Base-by-base conservation (phyloP, 2,329 filamentous ascomycete genomes). In the Penicillium hesseltinei region DNA sequence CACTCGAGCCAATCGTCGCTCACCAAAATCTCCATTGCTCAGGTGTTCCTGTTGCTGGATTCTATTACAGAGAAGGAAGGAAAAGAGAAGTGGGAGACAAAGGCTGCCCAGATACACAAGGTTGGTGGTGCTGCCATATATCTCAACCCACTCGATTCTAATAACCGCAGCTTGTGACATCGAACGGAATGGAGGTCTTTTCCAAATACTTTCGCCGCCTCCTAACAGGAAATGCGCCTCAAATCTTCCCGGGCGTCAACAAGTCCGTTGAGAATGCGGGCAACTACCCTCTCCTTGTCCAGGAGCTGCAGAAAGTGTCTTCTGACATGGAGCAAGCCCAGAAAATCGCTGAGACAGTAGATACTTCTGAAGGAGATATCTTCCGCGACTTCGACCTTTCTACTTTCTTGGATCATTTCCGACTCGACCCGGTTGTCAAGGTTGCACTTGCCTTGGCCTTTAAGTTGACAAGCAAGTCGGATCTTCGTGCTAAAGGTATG, bases 111-210 rank as follows among this genome's bases (percentile, higher is more conserved):
- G 80, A 88, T 99, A 70, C 87, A 88, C 76, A 96, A 95, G 85
- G 92, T 95, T 81, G 73, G 84, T 65, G 35, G 9, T 38, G 53
- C 44, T 36, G 50, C 25, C 23, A 2, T 8, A 29, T 40, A 13
- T 13, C 21, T 13, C 29, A 6, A 10, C 31, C 11, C 3, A 21
- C 13, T 10, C 45, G 33, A 49, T 11, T 42, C 43, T 55, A 35
- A 49, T 49, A 51, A 51, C 51, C 48, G 8, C 62, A 96, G 90
- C 87, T 97, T 75, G 89, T 97, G 80, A 88, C 96, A 85, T 92
- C 93, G 71, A 88, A 96, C 92, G 92, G 92, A 73, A 99, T 99
- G 93, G 95, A 99, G 83, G 92, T 97, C 73, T 97, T 92, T 75
- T 88, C 91, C 60, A 95, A 92, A 81, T 97, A 94, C 77, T 96